phyloP scores from a whole-genome alignment of 202 grass and related monocot species.

The Hordeum pubiflorum region DNA sequence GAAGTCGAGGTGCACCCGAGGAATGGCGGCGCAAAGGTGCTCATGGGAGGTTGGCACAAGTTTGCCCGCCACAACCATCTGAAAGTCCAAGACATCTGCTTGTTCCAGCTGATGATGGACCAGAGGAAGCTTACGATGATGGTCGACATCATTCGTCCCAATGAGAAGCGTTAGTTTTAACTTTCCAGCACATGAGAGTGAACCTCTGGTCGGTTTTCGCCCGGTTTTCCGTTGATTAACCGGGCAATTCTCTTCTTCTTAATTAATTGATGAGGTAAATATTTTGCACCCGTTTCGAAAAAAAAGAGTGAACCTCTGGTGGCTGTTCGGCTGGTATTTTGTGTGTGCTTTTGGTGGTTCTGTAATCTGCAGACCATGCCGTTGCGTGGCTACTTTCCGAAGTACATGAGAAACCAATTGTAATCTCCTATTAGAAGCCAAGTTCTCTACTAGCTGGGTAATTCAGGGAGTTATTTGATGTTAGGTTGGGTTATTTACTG shows the following conservation, averaged over 20 bases:
- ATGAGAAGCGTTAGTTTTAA: not conserved
- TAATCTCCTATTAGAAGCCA: not conserved
- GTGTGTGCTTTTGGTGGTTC: not conserved
- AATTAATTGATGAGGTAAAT: too few relatives aligned
- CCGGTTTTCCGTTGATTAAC: too few relatives aligned
- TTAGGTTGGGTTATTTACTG: not conserved
- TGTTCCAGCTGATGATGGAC: conserved; percentile 7
- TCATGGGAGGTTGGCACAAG: not conserved
- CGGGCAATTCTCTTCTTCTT: too few relatives aligned
- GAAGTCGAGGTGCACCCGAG: not conserved
- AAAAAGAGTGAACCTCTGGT: not conserved
- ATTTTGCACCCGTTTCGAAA: too few relatives aligned
- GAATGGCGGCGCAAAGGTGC: not conserved
- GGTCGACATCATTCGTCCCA: conserved; percentile 10
- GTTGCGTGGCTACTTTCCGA: not conserved
- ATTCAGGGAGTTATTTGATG: not conserved
- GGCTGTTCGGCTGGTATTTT: not conserved
- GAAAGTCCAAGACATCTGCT: not conserved
- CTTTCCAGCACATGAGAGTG: not conserved
- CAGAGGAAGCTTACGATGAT: conserved; percentile 14
- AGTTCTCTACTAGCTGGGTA: not conserved
- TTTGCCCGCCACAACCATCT: conserved; percentile 3
- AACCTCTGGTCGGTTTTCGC: not conserved
- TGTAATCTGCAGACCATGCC: not conserved
- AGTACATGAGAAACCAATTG: not conserved